phyloP scores from a whole-genome alignment of 495 filamentous ascomycete genomes.

The Pyronema omphalodes region DNA sequence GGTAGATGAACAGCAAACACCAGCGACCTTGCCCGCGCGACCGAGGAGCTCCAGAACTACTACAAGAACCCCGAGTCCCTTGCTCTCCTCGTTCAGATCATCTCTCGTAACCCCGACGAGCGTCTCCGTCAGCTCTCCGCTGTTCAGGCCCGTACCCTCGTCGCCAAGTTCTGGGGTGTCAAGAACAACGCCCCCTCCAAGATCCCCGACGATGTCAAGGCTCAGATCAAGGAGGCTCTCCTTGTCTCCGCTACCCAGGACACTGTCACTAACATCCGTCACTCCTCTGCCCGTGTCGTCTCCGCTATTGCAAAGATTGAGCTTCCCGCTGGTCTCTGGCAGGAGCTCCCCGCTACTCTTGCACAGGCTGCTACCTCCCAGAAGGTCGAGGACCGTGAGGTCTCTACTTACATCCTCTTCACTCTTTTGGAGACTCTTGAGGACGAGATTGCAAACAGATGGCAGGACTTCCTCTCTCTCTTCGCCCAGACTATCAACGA shows the following conservation, averaged over 20 bases:
- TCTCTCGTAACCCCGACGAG: constrained; percentile 50
- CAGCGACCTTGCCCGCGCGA: constrained; percentile 68
- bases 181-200: constrained; percentile 20
- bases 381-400: constrained; percentile 63
- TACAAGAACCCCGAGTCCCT: constrained; percentile 72
- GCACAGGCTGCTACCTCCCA: constrained; percentile 50
- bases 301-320: constrained; percentile 73
- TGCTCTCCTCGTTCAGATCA: constrained; percentile 63
- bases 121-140: constrained; percentile 75
- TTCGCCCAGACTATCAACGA: constrained; percentile 80
- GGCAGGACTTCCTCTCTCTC: constrained; percentile 57
- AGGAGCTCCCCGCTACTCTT: constrained; percentile 56
- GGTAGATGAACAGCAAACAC: constrained; percentile 49
- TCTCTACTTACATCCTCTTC: constrained; percentile 81
- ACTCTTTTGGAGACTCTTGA: constrained; percentile 75
- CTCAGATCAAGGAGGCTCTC: constrained; percentile 58
- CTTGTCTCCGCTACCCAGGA: constrained; percentile 67
- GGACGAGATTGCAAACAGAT: constrained; percentile 56
- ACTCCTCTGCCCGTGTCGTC: constrained; percentile 75
- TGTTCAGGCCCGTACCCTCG: constrained; percentile 64
- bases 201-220: constrained; percentile 37
- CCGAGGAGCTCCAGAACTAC: constrained; percentile 76
- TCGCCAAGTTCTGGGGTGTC: constrained; percentile 66
- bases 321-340: constrained; percentile 72
- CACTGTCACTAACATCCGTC: constrained; percentile 51